Conservation (phyloP, 345 rosid genomes). For the Eucalyptus sp. region DNA sequence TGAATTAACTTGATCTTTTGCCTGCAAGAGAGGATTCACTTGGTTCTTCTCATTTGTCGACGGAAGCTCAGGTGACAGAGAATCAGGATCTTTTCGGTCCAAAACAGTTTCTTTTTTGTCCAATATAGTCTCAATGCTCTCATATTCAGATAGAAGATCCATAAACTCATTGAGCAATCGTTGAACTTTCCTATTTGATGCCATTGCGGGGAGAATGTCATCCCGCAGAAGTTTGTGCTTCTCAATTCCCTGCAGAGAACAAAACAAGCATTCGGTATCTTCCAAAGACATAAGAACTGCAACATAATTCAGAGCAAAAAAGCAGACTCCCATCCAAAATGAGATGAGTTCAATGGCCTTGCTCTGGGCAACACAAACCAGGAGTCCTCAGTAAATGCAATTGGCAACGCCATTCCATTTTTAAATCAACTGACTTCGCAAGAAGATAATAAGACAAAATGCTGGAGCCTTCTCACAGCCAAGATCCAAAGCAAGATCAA, state of each 20-base stretch:
- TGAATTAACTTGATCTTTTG: not conserved
- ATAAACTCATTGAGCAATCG: constrained; percentile 87
- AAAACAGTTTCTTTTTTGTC: constrained; percentile 9
- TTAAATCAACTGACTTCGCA: not conserved
- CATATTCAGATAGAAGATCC: constrained; percentile 91
- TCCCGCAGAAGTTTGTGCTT: constrained; percentile 83
- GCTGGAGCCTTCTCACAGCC: not conserved
- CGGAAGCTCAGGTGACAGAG: not conserved
- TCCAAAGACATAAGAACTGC: not conserved
- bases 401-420: not conserved
- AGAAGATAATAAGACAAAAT: not conserved
- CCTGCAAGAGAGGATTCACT: not conserved
- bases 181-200: constrained; percentile 94
- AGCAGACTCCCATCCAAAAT: not conserved
- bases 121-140: constrained; percentile 16
- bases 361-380: not conserved
- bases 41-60: not conserved
- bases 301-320: not conserved
- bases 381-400: not conserved
- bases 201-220: constrained; percentile 96
- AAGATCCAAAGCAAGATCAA: not conserved
- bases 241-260: constrained; percentile 61
- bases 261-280: not conserved
- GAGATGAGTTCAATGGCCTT: not conserved
- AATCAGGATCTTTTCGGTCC: constrained; percentile 9